A percentile compares a stretch with the other conserved stretches of the same genome.
These are phyloP conservation scores for Mediolabrus comicus DNA, from an alignment of 108 stramenopile genomes.

Conservation along the genomic window DNA sequence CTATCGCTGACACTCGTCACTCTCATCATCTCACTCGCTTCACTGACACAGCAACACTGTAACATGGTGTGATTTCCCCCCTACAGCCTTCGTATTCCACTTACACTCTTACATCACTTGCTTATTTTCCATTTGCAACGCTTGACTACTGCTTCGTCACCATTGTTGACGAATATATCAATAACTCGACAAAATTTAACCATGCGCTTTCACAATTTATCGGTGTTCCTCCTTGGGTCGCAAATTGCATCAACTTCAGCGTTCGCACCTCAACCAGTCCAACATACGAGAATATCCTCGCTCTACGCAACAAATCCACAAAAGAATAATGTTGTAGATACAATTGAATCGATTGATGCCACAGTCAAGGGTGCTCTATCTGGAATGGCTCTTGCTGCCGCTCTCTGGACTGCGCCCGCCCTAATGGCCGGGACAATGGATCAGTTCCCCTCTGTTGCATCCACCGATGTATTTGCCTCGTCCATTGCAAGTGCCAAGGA, in stretches of 20 bases:
- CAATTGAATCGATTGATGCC: conserved; percentile 23
- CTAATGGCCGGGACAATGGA: conserved; percentile 18
- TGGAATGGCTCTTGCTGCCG: conserved; percentile 27
- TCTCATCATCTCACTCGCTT: too few relatives aligned
- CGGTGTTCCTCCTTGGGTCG: neutral
- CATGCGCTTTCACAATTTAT: neutral
- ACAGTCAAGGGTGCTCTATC: conserved; percentile 33
- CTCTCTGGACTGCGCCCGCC: conserved; percentile 50
- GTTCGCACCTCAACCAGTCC: neutral
- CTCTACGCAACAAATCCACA: conserved; percentile 10
- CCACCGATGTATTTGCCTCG: conserved; percentile 12
- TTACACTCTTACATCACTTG: too few relatives aligned
- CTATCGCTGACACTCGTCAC: too few relatives aligned
- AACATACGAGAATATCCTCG: neutral
- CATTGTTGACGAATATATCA: too few relatives aligned
- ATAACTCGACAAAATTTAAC: too few relatives aligned
- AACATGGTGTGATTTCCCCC: too few relatives aligned
- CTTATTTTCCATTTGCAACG: too few relatives aligned
- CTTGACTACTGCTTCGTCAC: too few relatives aligned
- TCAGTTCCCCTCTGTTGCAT: neutral
- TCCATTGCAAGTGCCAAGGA: conserved; percentile 73
- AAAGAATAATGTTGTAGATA: conserved; percentile 9
- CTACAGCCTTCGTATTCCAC: too few relatives aligned
- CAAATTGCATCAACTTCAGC: conserved; percentile 2
- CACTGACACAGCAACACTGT: too few relatives aligned